These are phyloP conservation scores for Nyssa sinensis DNA, from an alignment of 148 eudicot genomes.

Conservation along the genomic window DNA sequence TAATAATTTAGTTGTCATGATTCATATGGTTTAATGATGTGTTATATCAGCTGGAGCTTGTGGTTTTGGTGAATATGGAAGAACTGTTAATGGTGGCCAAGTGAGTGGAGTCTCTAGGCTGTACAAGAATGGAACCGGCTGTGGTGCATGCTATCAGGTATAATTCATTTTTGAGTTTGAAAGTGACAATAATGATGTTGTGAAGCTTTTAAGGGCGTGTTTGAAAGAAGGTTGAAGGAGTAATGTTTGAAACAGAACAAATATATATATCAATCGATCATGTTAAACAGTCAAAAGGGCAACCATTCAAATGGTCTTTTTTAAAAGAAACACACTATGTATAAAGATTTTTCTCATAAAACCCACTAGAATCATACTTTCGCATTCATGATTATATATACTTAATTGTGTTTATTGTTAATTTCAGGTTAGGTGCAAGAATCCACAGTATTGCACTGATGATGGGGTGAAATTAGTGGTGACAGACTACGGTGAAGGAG, in stretches of 20 bases:
- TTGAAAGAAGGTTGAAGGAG: background rate
- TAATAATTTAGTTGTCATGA: background rate
- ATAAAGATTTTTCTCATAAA: too few relatives aligned
- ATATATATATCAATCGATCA: background rate
- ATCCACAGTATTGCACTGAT: slow-evolving; percentile 36
- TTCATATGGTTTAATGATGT: background rate
- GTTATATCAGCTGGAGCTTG: slow-evolving; percentile 56
- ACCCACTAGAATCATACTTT: too few relatives aligned
- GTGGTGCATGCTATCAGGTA: slow-evolving; percentile 76
- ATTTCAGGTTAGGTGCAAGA: slow-evolving; percentile 53
- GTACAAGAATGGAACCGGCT: slow-evolving; percentile 47
- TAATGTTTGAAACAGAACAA: background rate
- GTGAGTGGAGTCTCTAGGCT: slow-evolving; percentile 50
- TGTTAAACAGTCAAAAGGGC: background rate
- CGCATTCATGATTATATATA: background rate
- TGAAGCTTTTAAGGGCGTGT: background rate
- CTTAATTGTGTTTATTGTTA: background rate
- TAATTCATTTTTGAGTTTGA: background rate
- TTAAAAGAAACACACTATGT: too few relatives aligned
- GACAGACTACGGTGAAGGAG: slow-evolving; percentile 51
- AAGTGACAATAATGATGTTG: too few relatives aligned
- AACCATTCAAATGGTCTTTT: too few relatives aligned
- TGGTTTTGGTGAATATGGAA: slow-evolving; percentile 61
- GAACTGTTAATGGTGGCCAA: slow-evolving; percentile 37
- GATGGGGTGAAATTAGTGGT: slow-evolving; percentile 50